These are phyloP conservation scores for Cyclostephanos invisitatus DNA, from an alignment of 108 stramenopile species.

Conservation along the genomic window DNA sequence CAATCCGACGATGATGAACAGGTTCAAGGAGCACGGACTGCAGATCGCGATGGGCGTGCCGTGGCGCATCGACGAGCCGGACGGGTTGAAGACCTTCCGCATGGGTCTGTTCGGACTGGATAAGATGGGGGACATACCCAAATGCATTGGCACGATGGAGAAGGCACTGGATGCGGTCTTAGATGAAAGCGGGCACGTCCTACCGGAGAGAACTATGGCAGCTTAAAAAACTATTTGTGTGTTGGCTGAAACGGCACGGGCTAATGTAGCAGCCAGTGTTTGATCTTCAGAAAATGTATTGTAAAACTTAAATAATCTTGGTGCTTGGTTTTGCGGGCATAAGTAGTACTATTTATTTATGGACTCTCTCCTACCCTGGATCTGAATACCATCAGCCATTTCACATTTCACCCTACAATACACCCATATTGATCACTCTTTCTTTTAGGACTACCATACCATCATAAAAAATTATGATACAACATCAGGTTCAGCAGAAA, in stretches of 20 bases:
- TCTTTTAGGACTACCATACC: no score
- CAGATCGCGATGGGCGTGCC: conserved; percentile 97
- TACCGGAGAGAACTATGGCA: conserved; percentile 45
- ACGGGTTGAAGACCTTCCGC: conserved; percentile 87
- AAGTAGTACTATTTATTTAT: no score
- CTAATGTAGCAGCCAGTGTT: background rate
- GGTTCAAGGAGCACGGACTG: conserved; percentile 82
- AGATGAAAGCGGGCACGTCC: conserved; percentile 51
- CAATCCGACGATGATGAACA: conserved; percentile 86
- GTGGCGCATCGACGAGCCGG: conserved; percentile 91
- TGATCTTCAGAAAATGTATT: no score
- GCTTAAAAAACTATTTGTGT: conserved; percentile 10
- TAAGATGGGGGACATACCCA: conserved; percentile 82
- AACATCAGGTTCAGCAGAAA: no score
- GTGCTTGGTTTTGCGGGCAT: no score
- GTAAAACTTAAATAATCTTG: no score
- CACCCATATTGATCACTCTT: no score
- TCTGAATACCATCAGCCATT: no score
- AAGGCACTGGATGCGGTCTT: conserved; percentile 77
- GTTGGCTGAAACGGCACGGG: no score
- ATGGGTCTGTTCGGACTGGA: conserved; percentile 93
- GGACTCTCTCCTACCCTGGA: no score
- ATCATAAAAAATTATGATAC: no score
- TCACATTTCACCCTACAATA: no score
- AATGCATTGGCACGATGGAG: conserved; percentile 75